Conservation (phyloP, 345 rosid species). For the Linum trigynum region DNA sequence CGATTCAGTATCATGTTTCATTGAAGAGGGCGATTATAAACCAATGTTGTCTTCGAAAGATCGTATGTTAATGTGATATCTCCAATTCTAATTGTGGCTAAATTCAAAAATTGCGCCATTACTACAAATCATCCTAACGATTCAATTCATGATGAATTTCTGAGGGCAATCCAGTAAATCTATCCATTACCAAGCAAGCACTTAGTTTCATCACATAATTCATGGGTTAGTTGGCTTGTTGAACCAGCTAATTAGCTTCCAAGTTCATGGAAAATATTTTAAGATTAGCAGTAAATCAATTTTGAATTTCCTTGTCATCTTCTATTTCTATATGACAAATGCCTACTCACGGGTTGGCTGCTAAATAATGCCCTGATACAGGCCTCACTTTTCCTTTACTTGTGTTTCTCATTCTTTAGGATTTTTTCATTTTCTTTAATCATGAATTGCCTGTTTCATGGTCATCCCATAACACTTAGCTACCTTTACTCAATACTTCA, state of each 20-base stretch:
- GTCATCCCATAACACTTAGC: neutral
- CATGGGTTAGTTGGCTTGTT: constrained; percentile 1
- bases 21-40: no score
- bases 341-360: neutral
- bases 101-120: no score
- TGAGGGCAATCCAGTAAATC: no score
- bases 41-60: no score
- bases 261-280: constrained; percentile 10
- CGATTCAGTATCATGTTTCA: no score
- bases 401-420: neutral
- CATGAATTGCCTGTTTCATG: neutral
- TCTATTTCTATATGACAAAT: neutral
- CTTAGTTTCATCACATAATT: neutral
- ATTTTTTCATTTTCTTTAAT: neutral
- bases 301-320: no score
- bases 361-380: neutral
- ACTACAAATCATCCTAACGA: no score
- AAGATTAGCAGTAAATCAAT: neutral
- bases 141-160: no score
- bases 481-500: constrained; percentile 2
- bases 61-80: no score
- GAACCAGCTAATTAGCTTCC: constrained; percentile 16
- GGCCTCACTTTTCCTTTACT: neutral
- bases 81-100: no score
- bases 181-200: neutral